Evolutionary conservation across 2,329 filamentous ascomycete genomes (phyloP).

Genomic region (Orbilia brochopaga): DNA sequence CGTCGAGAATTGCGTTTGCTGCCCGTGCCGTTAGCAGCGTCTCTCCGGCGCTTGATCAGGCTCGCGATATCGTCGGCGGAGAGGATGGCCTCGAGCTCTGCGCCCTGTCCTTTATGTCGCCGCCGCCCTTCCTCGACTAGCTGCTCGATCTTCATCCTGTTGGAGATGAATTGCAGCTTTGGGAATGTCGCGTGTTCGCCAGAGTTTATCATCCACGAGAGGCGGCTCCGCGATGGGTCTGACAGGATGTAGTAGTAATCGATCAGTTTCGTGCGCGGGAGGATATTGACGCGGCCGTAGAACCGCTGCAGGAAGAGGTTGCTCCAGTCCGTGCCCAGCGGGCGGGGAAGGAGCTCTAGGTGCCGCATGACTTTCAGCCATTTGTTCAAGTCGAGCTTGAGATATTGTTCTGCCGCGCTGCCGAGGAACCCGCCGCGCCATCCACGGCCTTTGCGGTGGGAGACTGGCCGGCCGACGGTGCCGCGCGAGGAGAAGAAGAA

Average conservation of each 20-base stretch:
- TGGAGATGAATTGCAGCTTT: slow-evolving; percentile 87
- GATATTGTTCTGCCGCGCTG: slow-evolving; percentile 87
- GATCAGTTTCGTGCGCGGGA: slow-evolving; percentile 78
- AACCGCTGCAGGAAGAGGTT: slow-evolving; percentile 96
- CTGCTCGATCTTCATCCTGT: slow-evolving; percentile 82
- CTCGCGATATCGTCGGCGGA: slow-evolving; percentile 67
- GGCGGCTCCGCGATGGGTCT: slow-evolving; percentile 75
- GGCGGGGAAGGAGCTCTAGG: slow-evolving; percentile 86
- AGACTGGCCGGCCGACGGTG: slow-evolving; percentile 88
- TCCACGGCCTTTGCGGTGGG: slow-evolving; percentile 87
- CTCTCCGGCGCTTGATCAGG: slow-evolving; percentile 57
- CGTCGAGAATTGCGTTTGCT: slow-evolving; percentile 33
- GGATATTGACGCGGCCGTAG: slow-evolving; percentile 92
- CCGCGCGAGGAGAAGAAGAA: slow-evolving; percentile 98
- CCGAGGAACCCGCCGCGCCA: slow-evolving; percentile 97
- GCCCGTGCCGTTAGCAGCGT: neutral
- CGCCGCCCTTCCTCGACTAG: slow-evolving; percentile 67
- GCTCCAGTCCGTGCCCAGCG: slow-evolving; percentile 93
- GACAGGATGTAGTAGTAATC: slow-evolving; percentile 87
- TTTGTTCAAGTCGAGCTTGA: slow-evolving; percentile 96
- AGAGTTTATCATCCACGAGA: slow-evolving; percentile 87
- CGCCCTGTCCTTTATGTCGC: slow-evolving; percentile 63
- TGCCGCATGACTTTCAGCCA: slow-evolving; percentile 95
- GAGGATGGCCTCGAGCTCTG: slow-evolving; percentile 66
- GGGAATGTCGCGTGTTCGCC: slow-evolving; percentile 90